phyloP scores from a whole-genome alignment of 495 filamentous ascomycete genomes.

The Pyrenula aspistea region DNA sequence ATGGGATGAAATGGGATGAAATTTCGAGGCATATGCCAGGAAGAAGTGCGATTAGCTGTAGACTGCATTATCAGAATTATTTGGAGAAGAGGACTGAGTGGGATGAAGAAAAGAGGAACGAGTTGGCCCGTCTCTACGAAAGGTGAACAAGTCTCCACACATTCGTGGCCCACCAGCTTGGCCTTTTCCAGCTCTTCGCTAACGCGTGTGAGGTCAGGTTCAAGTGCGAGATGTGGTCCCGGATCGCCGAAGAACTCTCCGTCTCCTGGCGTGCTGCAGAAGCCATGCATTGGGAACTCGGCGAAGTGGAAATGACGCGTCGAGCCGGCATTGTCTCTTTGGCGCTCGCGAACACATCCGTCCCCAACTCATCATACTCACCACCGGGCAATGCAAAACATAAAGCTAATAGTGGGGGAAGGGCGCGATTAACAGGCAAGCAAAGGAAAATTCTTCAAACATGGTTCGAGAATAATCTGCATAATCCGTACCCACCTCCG shows the following conservation, averaged over 20 bases:
- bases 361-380: no score
- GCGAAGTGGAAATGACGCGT: constrained; percentile 66
- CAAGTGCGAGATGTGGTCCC: constrained; percentile 74
- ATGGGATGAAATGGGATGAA: constrained; percentile 78
- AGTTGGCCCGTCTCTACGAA: constrained; percentile 68
- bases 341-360: no score
- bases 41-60: constrained; percentile 64
- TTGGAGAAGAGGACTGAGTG: constrained; percentile 62
- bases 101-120: constrained; percentile 79
- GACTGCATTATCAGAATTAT: constrained; percentile 78
- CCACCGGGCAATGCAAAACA: no score
- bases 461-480: no score
- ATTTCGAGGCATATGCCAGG: constrained; percentile 67
- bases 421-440: no score
- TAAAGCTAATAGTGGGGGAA: no score
- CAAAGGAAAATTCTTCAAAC: no score
- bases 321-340: constrained; percentile 56
- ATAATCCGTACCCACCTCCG: no score
- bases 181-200: no score
- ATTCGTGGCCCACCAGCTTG: no score
- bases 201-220: no score
- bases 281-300: constrained; percentile 80
- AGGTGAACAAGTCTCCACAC: no score
- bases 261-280: constrained; percentile 74
- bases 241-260: constrained; percentile 63